These are phyloP conservation scores for Pseudoneurospora amorphoporcata DNA, from an alignment of 495 filamentous ascomycete genomes.

Conservation along the genomic window DNA sequence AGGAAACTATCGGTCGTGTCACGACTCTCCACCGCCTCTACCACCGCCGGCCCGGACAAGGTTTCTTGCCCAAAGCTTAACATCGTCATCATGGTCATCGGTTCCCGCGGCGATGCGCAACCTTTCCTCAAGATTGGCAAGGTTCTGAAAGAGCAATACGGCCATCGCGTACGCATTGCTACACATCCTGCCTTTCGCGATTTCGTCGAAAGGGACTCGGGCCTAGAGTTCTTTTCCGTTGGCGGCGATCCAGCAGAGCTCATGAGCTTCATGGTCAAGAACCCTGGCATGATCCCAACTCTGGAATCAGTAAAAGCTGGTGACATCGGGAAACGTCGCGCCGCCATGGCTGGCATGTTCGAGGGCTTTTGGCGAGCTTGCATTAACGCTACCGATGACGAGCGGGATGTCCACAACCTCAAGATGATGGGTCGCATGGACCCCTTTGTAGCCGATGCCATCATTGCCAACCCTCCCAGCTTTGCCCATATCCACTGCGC, in stretches of 20 bases:
- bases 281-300: conserved; percentile 67
- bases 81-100: conserved; percentile 72
- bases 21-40: conserved; percentile 10
- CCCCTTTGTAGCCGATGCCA: conserved; percentile 70
- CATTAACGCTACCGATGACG: conserved; percentile 52
- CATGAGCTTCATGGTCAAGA: conserved; percentile 84
- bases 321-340: conserved; percentile 54
- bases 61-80: conserved; percentile 45
- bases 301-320: conserved; percentile 56
- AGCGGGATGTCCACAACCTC: conserved; percentile 38
- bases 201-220: conserved; percentile 53
- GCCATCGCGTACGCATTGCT: conserved; percentile 68
- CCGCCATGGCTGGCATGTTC: conserved; percentile 59
- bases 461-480: conserved; percentile 77
- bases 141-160: conserved; percentile 48
- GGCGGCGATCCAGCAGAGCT: conserved; percentile 70
- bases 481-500: conserved; percentile 75
- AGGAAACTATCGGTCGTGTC: conserved; percentile 10
- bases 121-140: conserved; percentile 63
- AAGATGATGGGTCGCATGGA: conserved; percentile 43
- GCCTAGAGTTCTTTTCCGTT: conserved; percentile 69
- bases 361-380: conserved; percentile 74
- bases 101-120: conserved; percentile 69
- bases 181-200: conserved; percentile 64
- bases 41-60: conserved; percentile 6